Base-by-base conservation (phyloP, 495 filamentous ascomycete genomes). In the Platismatia glauca region DNA sequence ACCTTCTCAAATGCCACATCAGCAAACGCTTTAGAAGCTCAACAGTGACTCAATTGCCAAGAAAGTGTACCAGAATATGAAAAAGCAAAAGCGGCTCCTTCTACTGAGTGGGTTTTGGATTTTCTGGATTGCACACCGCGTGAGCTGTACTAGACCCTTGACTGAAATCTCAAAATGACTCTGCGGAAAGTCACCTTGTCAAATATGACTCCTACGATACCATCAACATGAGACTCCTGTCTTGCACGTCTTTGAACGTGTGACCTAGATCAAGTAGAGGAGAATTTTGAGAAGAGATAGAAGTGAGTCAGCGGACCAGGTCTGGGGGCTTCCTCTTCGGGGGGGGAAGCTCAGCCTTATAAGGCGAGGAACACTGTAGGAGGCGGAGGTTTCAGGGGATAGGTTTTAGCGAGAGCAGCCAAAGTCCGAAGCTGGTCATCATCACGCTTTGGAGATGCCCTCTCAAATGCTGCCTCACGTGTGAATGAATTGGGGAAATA, bases 401-500 rank as follows among this genome's bases (percentile, higher is more conserved):
- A 50, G 2, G n/a, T 22, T 48, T n/a, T 61, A 61, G 59, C 59
- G 59, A 61, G 59, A 29, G 33, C 46, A 37, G 50, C 52, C 55
- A 62, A 62, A 62, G 43, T 62, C 60, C 60, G 60, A 62, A 33
- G 46, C 11, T 12, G 46, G 46, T 61, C 50, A 55, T 59, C 57
- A 59, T 61, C 50, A 34, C 35, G 35, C 34, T 61, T 24, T 29
- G 34, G 33, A 55, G 59, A 37, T 39, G 33, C 34, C 35, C 46
- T 48, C 46, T 41, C 41, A 33, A 22, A 16, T 39, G 50, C 37
- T 58, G 50, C 33, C 41, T 38, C 24, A 62, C 27, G 50, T 33
- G 60, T 62, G 60, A 62, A 62, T 62, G 60, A 56, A 56, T 33
- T 53, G 52, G 60, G 59, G 52, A 41, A 41, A 56, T 27, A 63